Base-by-base conservation (phyloP, 345 rosid species). In the Kernera saxatilis region DNA sequence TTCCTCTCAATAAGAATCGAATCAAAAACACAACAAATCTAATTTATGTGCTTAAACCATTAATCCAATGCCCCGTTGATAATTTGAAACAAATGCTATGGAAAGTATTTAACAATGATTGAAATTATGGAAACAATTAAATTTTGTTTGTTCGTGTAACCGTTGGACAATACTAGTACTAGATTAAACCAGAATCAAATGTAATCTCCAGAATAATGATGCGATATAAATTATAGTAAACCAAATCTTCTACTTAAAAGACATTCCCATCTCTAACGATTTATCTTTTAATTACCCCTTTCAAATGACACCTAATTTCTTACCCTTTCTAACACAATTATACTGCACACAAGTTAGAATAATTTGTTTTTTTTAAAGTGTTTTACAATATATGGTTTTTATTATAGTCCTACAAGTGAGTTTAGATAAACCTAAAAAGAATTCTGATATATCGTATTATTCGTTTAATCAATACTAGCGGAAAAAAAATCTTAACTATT, bases 191-290 rank as follows among this genome's bases (percentile, higher is more conserved):
- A 74, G 56, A 74, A 67, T 75, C 75, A 69, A 54, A 62, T 62
- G 65, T 43, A 75, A 75, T 75, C 74, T 69, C 18, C 33, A 54
- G 1, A 62, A 63, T 75, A 25, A 69, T 69, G 36, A 61, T 43
- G 29, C n/a, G 17, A 62, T 52, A 54, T 23, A 58, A 30, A 58
- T 25, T 43, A 49, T 41, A 50, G 21, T 59, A 49, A 67, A 58
- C 70, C 41, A 69, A 69, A 75, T 75, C 79, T 62, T 62, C 15
- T 8, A 54, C 71, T 44, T 75, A 69, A 69, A 44, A 15, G 43
- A 61, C 32, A 68, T 61, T 69, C 59, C 70, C 21, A 49, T 58
- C 54, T 50, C 37, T 11, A 18, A 46, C 17, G 67, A 56, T 55
- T 66, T 48, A n/a, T 46, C 43, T 2, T 25, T 54, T 25, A 21